Base-by-base conservation (phyloP, 2,329 filamentous ascomycete species). In the Neofusicoccum ribis region DNA sequence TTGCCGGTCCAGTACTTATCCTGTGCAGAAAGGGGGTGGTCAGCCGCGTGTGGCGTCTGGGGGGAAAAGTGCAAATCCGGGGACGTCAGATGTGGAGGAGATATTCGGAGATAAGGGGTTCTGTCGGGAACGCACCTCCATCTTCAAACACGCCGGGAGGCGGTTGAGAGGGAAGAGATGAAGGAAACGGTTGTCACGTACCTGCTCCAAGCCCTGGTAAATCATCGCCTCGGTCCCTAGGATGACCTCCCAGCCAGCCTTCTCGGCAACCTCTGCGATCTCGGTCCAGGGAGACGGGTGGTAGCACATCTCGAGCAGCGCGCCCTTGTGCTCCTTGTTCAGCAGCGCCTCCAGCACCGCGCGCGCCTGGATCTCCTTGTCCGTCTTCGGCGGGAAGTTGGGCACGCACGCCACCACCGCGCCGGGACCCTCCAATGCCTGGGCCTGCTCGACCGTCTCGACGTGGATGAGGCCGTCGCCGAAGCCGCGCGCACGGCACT, bases 241-340 rank as follows among this genome's bases (percentile, higher is more conserved):
- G 27, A 93, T 89, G 1, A 93, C 87, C 76, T 88, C 84, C 91
- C 91, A 93, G 0, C 88, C 88, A 9, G 82, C 81, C 2, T 79
- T 76, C 70, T 86, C 82, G 0, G 88, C 86, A 47, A 92, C 71
- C 49, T 82, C 83, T 1, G 86, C 87, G 56, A 92, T 85, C 69
- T 85, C 82, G 0, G 91, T 93, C 75, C 85, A 88, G 0, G 89
- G 88, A 2, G 83, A 76, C 0, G 91, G 91, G 73, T 93, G 91
- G 74, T 93, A 93, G 81, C 90, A 93, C 91, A 94, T 93, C 76
- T 93, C 91, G 66, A 93, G 75, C 65, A 93, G 85, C 6, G 87
- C 87, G 6, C 89, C 90, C 76, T 89, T 89, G 67, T 84, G 78
- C 36, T 80, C 72, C 63, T 81, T 82, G 31, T 69, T 69, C 39